Evolutionary conservation across 2,329 filamentous ascomycete species (phyloP).

Genomic region (Phyllosticta capitalensis): DNA sequence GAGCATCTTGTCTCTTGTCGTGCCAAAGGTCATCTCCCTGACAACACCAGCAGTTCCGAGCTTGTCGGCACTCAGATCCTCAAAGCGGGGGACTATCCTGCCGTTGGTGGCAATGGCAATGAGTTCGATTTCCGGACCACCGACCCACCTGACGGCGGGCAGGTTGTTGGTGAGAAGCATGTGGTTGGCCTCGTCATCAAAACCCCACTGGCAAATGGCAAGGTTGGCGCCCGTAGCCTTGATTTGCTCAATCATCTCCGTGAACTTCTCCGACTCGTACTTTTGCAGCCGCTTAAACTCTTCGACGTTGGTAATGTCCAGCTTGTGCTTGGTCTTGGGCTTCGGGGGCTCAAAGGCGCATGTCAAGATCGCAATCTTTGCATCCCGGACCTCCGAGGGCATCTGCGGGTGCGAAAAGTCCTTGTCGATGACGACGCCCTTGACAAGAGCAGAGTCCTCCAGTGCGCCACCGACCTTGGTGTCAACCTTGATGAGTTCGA

Average conservation of each 20-base stretch:
- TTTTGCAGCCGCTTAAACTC: slow-evolving; percentile 97
- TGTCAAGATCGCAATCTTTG: slow-evolving; percentile 94
- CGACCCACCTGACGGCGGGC: slow-evolving; percentile 94
- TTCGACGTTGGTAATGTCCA: slow-evolving; percentile 93
- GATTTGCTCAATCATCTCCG: slow-evolving; percentile 97
- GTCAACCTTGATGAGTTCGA: slow-evolving; percentile 98
- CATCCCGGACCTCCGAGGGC: slow-evolving; percentile 89
- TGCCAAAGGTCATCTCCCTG: slow-evolving; percentile 91
- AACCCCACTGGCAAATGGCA: slow-evolving; percentile 98
- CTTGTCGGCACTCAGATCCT: slow-evolving; percentile 85
- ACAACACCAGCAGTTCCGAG: slow-evolving; percentile 84
- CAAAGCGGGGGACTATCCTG: slow-evolving; percentile 92
- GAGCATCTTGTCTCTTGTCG: slow-evolving; percentile 97
- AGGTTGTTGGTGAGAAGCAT: slow-evolving; percentile 91
- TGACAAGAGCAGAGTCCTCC: slow-evolving; percentile 88
- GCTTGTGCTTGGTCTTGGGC: slow-evolving; percentile 99
- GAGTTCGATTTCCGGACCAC: slow-evolving; percentile 93
- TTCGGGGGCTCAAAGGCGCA: slow-evolving; percentile 98
- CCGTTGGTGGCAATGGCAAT: slow-evolving; percentile 98
- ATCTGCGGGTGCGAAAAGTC: slow-evolving; percentile 99
- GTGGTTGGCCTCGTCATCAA: slow-evolving; percentile 98
- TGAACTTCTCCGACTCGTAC: slow-evolving; percentile 93
- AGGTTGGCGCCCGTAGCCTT: slow-evolving; percentile 96
- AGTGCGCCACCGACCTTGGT: slow-evolving; percentile 92
- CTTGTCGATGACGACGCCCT: slow-evolving; percentile 98